Conservation (phyloP, 306 rosid species). For the Cercis canadensis region DNA sequence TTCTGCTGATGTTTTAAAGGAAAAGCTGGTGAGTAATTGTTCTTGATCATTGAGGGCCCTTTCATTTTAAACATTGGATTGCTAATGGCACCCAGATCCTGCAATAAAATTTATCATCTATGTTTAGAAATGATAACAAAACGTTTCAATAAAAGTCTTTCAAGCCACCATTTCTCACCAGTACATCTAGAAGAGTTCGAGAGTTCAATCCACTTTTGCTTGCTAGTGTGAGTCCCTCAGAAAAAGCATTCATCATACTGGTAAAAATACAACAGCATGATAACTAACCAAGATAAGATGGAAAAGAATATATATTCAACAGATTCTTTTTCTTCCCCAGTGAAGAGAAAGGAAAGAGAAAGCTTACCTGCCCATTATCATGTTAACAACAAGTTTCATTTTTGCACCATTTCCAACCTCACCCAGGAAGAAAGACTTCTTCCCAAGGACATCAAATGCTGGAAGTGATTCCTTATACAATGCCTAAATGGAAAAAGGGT, state of each 20-base stretch:
- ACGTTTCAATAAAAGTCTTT: constrained; percentile 20
- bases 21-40: constrained; percentile 77
- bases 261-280: constrained; percentile 12
- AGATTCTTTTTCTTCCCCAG: too few species aligned
- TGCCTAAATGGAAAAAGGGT: constrained; percentile 50
- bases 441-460: constrained; percentile 74
- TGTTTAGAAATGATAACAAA: constrained; percentile 16
- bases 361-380: constrained; percentile 95
- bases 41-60: constrained; percentile 76
- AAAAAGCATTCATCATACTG: constrained; percentile 90
- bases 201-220: constrained; percentile 74
- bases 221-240: constrained; percentile 80
- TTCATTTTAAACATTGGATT: constrained; percentile 80
- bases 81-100: constrained; percentile 78
- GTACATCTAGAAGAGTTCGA: constrained; percentile 72
- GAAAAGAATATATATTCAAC: neutral
- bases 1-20: constrained; percentile 93
- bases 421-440: constrained; percentile 86
- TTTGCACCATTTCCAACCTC: constrained; percentile 95
- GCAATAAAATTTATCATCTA: constrained; percentile 32
- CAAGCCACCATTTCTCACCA: constrained; percentile 53
- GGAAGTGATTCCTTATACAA: constrained; percentile 72
- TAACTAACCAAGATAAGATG: constrained; percentile 10
- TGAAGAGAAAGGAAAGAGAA: neutral
- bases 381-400: constrained; percentile 96